Percentiles rank a stretch among this genome's conserved stretches.
phyloP scores from a whole-genome alignment of 2,329 filamentous ascomycete species.

The Colletotrichum limetticola region DNA sequence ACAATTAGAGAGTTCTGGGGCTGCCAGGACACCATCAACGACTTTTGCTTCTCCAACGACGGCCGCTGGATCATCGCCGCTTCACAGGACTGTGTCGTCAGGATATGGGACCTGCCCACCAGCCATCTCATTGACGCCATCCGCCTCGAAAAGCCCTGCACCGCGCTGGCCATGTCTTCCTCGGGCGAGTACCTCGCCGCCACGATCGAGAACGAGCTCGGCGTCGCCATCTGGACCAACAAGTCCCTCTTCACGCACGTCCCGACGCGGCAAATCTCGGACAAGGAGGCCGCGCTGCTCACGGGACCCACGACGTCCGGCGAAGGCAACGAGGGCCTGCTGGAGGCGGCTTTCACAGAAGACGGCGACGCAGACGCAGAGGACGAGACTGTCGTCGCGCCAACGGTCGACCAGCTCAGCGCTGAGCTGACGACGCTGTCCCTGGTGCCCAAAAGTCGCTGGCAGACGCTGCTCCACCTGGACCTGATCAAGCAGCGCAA shows the following conservation, averaged over 20 bases:
- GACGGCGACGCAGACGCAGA: constrained; percentile 56
- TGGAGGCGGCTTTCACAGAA: constrained; percentile 80
- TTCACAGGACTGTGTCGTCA: constrained; percentile 80
- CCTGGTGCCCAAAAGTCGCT: constrained; percentile 87
- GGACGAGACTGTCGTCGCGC: constrained; percentile 65
- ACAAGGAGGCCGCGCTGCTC: constrained; percentile 75
- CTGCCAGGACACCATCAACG: constrained; percentile 77
- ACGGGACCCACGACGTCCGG: constrained; percentile 81
- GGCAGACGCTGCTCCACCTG: constrained; percentile 94
- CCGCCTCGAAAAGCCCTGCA: constrained; percentile 81
- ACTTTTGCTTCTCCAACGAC: constrained; percentile 90
- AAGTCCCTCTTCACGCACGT: constrained; percentile 90
- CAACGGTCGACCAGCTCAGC: constrained; percentile 80
- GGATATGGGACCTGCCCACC: constrained; percentile 95
- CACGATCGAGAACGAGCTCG: constrained; percentile 82
- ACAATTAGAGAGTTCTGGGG: constrained; percentile 95
- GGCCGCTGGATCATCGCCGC: constrained; percentile 94
- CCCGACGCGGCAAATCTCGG: constrained; percentile 84
- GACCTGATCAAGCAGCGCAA: constrained; percentile 94
- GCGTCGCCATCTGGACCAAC: constrained; percentile 97
- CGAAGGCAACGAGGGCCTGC: constrained; percentile 79
- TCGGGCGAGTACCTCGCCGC: constrained; percentile 97
- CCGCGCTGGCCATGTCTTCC: constrained; percentile 84
- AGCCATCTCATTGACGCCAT: constrained; percentile 96
- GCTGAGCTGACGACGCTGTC: constrained; percentile 88